Conservation (phyloP, 441 rosid species). For the Omphalea diandra region DNA sequence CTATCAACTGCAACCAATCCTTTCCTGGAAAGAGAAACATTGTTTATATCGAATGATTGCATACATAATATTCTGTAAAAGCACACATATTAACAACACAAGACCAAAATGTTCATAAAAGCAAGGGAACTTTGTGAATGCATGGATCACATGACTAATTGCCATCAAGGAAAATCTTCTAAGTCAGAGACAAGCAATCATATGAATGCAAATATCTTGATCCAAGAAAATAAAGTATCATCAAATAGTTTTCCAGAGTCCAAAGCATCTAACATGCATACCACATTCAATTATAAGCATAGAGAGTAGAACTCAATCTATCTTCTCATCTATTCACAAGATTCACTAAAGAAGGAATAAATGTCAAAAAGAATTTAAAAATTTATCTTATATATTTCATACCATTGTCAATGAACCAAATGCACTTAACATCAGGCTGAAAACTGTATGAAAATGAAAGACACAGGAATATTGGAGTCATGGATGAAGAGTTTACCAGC, state of each 20-base stretch:
- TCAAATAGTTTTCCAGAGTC: background rate
- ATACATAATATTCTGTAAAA: background rate
- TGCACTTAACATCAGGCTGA: background rate
- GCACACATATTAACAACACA: background rate
- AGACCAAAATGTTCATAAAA: background rate
- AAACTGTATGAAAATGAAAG: background rate
- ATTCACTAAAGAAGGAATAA: background rate
- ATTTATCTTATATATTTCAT: background rate
- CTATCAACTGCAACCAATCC: constrained; percentile 75
- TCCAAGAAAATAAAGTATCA: background rate
- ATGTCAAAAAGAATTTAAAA: background rate
- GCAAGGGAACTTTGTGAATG: background rate
- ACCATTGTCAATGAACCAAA: background rate
- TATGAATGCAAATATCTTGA: background rate
- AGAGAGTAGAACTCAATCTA: background rate
- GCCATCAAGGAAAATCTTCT: background rate
- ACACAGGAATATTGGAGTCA: background rate
- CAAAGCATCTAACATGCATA: background rate
- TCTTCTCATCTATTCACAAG: constrained; percentile 8
- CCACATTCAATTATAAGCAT: background rate
- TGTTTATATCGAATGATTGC: constrained; percentile 9
- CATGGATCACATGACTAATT: background rate
- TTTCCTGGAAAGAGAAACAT: constrained; percentile 47
- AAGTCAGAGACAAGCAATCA: background rate
- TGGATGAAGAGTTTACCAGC: constrained; percentile 50